Evolutionary conservation across 2,329 filamentous ascomycete genomes (phyloP).

Genomic region (Juglanconis sp.): DNA sequence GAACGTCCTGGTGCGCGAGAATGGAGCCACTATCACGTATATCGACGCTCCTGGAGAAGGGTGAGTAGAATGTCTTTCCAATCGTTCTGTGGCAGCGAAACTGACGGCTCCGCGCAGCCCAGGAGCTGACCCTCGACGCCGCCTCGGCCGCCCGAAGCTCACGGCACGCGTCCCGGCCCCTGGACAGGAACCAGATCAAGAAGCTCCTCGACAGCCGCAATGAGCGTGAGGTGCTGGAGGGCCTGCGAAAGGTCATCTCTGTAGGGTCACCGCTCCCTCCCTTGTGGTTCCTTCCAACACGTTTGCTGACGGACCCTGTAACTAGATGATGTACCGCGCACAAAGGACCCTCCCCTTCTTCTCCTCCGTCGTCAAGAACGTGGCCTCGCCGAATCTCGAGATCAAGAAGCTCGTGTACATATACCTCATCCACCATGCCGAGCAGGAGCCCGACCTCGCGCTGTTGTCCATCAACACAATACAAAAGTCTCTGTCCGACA

Average conservation of each 20-base stretch:
- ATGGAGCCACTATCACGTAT: slow-evolving; percentile 98
- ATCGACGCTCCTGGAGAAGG: slow-evolving; percentile 89
- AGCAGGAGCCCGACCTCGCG: slow-evolving; percentile 91
- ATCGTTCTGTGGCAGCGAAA: slow-evolving; percentile 4
- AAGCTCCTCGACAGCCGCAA: slow-evolving; percentile 91
- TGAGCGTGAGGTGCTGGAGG: slow-evolving; percentile 90
- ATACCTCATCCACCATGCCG: slow-evolving; percentile 94
- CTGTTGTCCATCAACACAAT: slow-evolving; percentile 98
- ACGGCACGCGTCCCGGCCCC: slow-evolving; percentile 58
- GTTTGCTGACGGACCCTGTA: background rate
- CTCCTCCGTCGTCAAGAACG: slow-evolving; percentile 97
- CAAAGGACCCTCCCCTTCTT: slow-evolving; percentile 90
- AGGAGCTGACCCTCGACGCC: slow-evolving; percentile 95
- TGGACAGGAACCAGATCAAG: slow-evolving; percentile 83
- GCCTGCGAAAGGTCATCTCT: slow-evolving; percentile 81
- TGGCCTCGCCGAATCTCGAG: slow-evolving; percentile 87
- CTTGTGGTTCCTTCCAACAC: slow-evolving; percentile 3
- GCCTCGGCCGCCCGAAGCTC: slow-evolving; percentile 78
- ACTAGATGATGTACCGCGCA: slow-evolving; percentile 89
- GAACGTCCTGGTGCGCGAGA: background rate
- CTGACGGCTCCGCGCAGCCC: slow-evolving; percentile 54
- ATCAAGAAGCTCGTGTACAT: slow-evolving; percentile 99
- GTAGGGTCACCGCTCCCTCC: slow-evolving; percentile 47
- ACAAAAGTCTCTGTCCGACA: slow-evolving; percentile 92
- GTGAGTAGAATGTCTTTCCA: slow-evolving; percentile 49